Conservation (phyloP, 78 protist species). For the Anaeramoeba ignava region DNA sequence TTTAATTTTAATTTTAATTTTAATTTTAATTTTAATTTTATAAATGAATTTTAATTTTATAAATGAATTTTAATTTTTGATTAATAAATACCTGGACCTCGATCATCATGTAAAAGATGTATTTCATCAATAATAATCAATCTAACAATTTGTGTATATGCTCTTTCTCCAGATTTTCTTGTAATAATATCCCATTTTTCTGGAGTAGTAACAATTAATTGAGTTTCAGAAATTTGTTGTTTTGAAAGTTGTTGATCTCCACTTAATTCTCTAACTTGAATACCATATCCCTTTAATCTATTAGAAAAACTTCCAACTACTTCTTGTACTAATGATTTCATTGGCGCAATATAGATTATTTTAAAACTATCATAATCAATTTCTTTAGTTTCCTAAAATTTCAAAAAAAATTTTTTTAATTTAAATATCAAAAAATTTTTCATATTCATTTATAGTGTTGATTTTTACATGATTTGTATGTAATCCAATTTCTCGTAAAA, state of each 20-base stretch:
- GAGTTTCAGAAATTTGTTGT: constrained; percentile 76
- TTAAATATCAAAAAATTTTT: too few relatives aligned
- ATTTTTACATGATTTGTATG: background rate
- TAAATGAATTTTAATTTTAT: too few relatives aligned
- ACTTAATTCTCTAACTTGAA: constrained; percentile 64
- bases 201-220: constrained; percentile 94
- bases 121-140: constrained; percentile 68
- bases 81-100: too few relatives aligned
- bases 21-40: too few relatives aligned
- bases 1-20: too few relatives aligned
- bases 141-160: constrained; percentile 65
- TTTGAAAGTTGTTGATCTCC: constrained; percentile 85
- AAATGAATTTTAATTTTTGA: too few relatives aligned
- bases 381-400: background rate
- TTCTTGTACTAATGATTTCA: constrained; percentile 94
- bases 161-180: constrained; percentile 84
- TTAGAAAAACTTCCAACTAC: constrained; percentile 16
- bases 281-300: background rate
- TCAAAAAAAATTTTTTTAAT: too few relatives aligned
- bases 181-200: constrained; percentile 99
- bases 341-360: constrained; percentile 96
- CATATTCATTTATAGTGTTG: too few relatives aligned
- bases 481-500: constrained; percentile 72
- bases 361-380: constrained; percentile 24
- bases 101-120: constrained; percentile 92